Base-by-base conservation (phyloP, 2,329 filamentous ascomycete species). In the Hypoxylon sp. region DNA sequence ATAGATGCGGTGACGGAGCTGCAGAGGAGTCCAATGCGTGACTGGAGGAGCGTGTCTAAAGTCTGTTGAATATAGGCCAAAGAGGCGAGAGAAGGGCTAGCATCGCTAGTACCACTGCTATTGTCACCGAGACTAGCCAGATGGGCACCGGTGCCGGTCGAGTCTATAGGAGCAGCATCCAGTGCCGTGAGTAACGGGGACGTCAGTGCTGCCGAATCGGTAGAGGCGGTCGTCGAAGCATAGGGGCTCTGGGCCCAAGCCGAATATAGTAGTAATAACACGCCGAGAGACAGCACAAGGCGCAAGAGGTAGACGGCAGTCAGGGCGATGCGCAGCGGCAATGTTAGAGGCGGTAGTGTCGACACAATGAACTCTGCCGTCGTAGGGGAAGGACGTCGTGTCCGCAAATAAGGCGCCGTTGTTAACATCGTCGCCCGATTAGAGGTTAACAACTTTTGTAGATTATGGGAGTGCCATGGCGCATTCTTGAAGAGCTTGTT, bases 351-450 rank as follows among this genome's bases (percentile, higher is more conserved):
- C 0, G 92, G 89, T 49, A 90, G 89, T 64, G 95, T 98, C 37
- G 95, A 96, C 62, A 98, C 93, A 31, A 92, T 97, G 85, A 95
- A 98, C 73, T 93, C 92, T 78, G 93, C 90, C n/a, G 96, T 97
- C 2, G 94, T 97, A 51, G 93, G 91, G 25, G 96, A 95, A 55
- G 93, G 92, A 22, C 89, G 88, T 72, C 89, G 86, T 68, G 87
- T 86, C 74, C 84, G 85, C 56, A 93, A 88, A 73, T 86, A 86
- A 8, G 89, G 88, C 0, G 83, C 75, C 20, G 85, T 88, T 46
- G 86, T 87, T 72, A 92, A 85, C 91, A 93, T 92, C 56, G 72
- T 57, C 35, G 59, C 17, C 3, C 11, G n/a, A 27, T 8, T 31
- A 13, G 35, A 14, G n/a, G n/a, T n/a, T n/a, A n/a, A n/a, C n/a